Conservation (phyloP, 108 stramenopile genomes). For the Nitzschia inconspicua region DNA sequence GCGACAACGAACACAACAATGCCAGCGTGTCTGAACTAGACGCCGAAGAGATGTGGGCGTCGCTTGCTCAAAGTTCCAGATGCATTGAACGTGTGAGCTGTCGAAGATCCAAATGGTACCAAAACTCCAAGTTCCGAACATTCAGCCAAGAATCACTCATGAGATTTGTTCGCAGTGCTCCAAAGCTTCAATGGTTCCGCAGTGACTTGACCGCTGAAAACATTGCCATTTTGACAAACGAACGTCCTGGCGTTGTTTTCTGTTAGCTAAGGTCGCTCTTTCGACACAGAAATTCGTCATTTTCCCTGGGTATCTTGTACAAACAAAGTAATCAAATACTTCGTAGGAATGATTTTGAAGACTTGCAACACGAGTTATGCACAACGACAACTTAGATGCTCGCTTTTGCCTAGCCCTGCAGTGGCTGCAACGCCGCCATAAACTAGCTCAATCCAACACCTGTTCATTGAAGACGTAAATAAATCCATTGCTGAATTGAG, state of each 20-base stretch:
- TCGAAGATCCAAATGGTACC: slow-evolving; percentile 17
- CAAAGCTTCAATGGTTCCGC: slow-evolving; percentile 34
- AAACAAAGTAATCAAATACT: too few relatives aligned
- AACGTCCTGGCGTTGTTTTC: slow-evolving; percentile 41
- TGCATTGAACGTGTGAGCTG: slow-evolving; percentile 34
- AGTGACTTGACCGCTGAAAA: slow-evolving; percentile 38
- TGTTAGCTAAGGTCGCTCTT: neutral
- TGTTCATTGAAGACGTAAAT: slow-evolving; percentile 85
- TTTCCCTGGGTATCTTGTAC: too few relatives aligned
- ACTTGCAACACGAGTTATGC: too few relatives aligned
- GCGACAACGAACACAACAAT: neutral
- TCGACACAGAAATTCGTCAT: too few relatives aligned
- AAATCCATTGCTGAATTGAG: slow-evolving; percentile 87
- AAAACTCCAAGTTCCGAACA: slow-evolving; percentile 6
- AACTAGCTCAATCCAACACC: slow-evolving; percentile 28
- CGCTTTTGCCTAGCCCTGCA: too few relatives aligned
- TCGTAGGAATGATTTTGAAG: too few relatives aligned
- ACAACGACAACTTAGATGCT: too few relatives aligned
- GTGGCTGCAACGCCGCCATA: too few relatives aligned
- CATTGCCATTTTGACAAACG: slow-evolving; percentile 21
- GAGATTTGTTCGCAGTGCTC: slow-evolving; percentile 30
- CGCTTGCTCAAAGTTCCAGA: slow-evolving; percentile 15
- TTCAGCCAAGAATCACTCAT: slow-evolving; percentile 33
- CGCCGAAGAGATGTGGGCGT: slow-evolving; percentile 15
- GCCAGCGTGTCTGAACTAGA: neutral